Evolutionary conservation across 2,329 filamentous ascomycete genomes (phyloP).

Genomic region (Samsoniella hepiali): DNA sequence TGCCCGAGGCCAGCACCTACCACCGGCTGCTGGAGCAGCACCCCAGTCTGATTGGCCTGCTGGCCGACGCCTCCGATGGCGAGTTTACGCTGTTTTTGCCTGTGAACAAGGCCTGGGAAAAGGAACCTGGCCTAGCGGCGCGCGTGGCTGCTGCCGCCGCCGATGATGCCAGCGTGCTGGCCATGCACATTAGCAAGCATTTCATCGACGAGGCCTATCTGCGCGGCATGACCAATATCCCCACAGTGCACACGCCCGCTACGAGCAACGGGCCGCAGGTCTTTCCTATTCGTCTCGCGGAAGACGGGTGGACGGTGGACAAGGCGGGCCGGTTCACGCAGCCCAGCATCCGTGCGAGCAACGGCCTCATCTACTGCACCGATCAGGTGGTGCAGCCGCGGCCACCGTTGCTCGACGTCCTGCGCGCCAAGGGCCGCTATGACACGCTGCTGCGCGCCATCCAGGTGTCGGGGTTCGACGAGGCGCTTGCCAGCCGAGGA

Average conservation of each 20-base stretch:
- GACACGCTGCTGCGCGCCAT: not conserved
- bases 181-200: slow-evolving; percentile 5
- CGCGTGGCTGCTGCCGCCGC: not conserved
- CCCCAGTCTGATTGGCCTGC: not conserved
- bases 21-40: not conserved
- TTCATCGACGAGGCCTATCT: not conserved
- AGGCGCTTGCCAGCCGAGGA: not conserved
- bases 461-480: not conserved
- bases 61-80: not conserved
- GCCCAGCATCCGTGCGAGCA: slow-evolving; percentile 1
- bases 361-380: slow-evolving; percentile 13
- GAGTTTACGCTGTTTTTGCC: slow-evolving; percentile 9
- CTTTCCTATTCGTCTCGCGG: not conserved
- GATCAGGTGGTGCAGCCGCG: not conserved
- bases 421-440: not conserved
- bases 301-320: not conserved
- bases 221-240: slow-evolving; percentile 6
- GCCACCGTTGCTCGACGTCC: not conserved
- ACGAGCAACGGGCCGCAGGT: not conserved
- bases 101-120: not conserved
- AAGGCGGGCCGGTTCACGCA: not conserved
- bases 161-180: not conserved
- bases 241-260: not conserved
- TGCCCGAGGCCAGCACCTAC: slow-evolving; percentile 11
- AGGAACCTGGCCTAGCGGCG: not conserved